phyloP scores from a whole-genome alignment of 73 alveolate genomes.

The Paramecium octaurelia region DNA sequence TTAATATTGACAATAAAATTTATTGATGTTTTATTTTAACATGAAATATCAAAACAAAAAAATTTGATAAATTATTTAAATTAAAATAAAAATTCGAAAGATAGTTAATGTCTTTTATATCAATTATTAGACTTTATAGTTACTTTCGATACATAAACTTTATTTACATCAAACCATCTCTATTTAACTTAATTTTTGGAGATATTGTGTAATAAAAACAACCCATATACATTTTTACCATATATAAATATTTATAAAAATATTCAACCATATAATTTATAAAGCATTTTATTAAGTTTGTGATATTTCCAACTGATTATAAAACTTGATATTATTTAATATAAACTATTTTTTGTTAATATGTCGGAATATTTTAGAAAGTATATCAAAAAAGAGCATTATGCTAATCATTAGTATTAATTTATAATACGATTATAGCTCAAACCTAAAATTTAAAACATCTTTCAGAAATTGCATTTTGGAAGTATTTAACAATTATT shows the following conservation, averaged over 20 bases:
- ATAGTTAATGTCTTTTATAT: background rate
- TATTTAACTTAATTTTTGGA: background rate
- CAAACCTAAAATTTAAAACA: slow-evolving; percentile 93
- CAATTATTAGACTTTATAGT: background rate
- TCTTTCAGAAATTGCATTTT: slow-evolving; percentile 92
- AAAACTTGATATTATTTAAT: background rate
- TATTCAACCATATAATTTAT: background rate
- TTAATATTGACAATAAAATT: background rate
- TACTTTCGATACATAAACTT: background rate
- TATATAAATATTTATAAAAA: background rate
- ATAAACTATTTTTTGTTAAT: background rate
- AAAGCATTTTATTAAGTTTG: background rate
- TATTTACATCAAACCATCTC: background rate
- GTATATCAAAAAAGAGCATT: slow-evolving; percentile 91
- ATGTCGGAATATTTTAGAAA: slow-evolving; percentile 93
- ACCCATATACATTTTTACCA: background rate
- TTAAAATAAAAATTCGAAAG: background rate
- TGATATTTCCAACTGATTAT: background rate
- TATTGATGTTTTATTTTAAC: background rate
- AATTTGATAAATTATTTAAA: background rate
- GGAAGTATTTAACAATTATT: slow-evolving; percentile 60
- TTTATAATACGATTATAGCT: slow-evolving; percentile 44
- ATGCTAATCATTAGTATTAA: slow-evolving; percentile 77
- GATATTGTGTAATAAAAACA: background rate
- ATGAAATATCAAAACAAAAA: background rate